These are phyloP conservation scores for Coemansia sp. DNA, from an alignment of 192 early-diverging fungal genomes.

Conservation along the genomic window DNA sequence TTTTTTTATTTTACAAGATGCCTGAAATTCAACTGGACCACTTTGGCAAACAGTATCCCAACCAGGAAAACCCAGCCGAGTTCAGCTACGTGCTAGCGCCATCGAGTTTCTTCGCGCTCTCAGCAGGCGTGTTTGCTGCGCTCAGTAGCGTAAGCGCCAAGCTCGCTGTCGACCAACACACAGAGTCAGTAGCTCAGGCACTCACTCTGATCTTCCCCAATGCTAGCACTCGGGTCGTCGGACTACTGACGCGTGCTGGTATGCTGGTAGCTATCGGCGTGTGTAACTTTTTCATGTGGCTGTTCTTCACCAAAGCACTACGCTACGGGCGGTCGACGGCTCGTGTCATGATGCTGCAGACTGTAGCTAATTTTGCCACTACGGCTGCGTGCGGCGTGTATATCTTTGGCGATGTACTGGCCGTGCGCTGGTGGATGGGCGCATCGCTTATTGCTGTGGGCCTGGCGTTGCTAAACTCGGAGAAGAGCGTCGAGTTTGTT, in stretches of 20 bases:
- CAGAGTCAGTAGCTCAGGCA: conserved; percentile 1
- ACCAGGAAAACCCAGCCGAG: conserved; percentile 29
- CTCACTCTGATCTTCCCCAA: conserved; percentile 28
- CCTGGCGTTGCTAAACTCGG: conserved; percentile 35
- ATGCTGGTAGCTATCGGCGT: conserved; percentile 67
- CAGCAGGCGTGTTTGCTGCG: conserved; percentile 76
- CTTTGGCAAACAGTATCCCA: conserved; percentile 33
- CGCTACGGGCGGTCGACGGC: conserved; percentile 73
- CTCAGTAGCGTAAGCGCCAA: conserved; percentile 84
- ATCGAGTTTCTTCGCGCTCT: conserved; percentile 41
- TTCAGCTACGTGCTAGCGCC: conserved; percentile 21
- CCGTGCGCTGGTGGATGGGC: conserved; percentile 86
- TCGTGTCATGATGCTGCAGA: conserved; percentile 80
- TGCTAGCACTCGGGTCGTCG: conserved; percentile 12
- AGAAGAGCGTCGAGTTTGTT: conserved; percentile 18
- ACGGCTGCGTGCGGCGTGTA: conserved; percentile 74
- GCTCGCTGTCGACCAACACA: conserved; percentile 61
- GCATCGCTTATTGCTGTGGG: conserved; percentile 68
- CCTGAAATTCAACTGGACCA: conserved; percentile 42
- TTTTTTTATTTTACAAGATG: conserved; percentile 21
- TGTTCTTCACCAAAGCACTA: conserved; percentile 82
- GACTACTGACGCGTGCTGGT: conserved; percentile 35
- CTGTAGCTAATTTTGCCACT: conserved; percentile 73
- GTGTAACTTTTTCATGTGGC: conserved; percentile 89
- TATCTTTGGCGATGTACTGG: conserved; percentile 75